Evolutionary conservation across 495 filamentous ascomycete genomes (phyloP).

Genomic region (Hypomontagnella monticulosa): DNA sequence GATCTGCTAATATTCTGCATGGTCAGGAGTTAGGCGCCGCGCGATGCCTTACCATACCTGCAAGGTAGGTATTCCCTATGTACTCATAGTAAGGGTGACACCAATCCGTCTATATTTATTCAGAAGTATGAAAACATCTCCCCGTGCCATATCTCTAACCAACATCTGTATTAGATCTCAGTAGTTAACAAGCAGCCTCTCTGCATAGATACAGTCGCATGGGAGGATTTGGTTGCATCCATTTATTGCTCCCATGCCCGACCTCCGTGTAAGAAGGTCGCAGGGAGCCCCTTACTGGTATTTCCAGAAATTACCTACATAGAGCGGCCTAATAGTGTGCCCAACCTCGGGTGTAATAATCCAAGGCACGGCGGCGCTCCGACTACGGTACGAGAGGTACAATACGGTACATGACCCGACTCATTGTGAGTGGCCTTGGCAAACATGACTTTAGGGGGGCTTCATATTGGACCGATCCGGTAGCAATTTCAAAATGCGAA

Average conservation of each 20-base stretch:
- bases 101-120: conserved; percentile 1
- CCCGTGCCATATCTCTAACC: conserved; percentile 3
- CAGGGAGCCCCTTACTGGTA: too few species aligned
- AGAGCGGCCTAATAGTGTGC: too few species aligned
- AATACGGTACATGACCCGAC: conserved; percentile 18
- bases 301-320: too few species aligned
- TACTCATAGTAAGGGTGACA: conserved; percentile 5
- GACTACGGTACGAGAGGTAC: not conserved
- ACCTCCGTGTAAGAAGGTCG: not conserved
- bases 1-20: not conserved
- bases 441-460: conserved; percentile 5
- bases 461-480: conserved; percentile 19
- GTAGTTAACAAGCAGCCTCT: not conserved
- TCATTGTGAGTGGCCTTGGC: conserved; percentile 19
- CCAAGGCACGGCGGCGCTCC: not conserved
- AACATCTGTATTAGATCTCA: not conserved
- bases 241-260: not conserved
- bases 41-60: not conserved
- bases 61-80: conserved; percentile 14
- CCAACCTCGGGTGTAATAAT: too few species aligned
- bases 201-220: not conserved
- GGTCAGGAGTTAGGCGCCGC: not conserved
- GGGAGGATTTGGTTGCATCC: conserved; percentile 7
- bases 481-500: conserved; percentile 11
- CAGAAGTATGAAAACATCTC: not conserved